phyloP scores from a whole-genome alignment of 768 basidiomycete species.

The Pleurotus citrinopileatus region DNA sequence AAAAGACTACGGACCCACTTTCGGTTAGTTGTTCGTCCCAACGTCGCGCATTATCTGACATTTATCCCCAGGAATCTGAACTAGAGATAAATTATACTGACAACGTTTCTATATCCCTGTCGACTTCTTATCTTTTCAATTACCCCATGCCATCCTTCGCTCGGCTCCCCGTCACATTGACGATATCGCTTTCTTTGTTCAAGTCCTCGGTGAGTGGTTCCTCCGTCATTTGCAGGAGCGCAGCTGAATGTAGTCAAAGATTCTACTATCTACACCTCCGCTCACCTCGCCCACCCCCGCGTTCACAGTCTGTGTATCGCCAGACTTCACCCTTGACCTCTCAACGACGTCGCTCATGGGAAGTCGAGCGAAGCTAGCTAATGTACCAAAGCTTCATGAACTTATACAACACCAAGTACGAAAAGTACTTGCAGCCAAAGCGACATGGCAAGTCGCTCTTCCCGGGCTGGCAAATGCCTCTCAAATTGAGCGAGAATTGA shows the following conservation, averaged over 20 bases:
- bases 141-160: slow-evolving; percentile 84
- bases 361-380: slow-evolving; percentile 94
- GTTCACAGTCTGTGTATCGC: slow-evolving; percentile 72
- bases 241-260: slow-evolving; percentile 34
- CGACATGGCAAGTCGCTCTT: slow-evolving; percentile 65
- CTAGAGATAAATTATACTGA: slow-evolving; percentile 86
- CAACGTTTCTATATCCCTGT: slow-evolving; percentile 77
- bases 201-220: slow-evolving; percentile 53
- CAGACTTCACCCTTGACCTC: slow-evolving; percentile 84
- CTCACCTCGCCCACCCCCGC: slow-evolving; percentile 51
- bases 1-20: slow-evolving; percentile 19
- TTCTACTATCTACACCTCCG: slow-evolving; percentile 61
- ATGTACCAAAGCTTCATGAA: slow-evolving; percentile 96
- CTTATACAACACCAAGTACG: slow-evolving; percentile 85
- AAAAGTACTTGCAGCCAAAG: slow-evolving; percentile 53
- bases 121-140: slow-evolving; percentile 80
- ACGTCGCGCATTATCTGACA: slow-evolving; percentile 15
- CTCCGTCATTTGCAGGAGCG: slow-evolving; percentile 11
- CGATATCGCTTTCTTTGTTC: slow-evolving; percentile 74
- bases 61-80: slow-evolving; percentile 59
- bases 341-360: slow-evolving; percentile 91
- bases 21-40: slow-evolving; percentile 24
- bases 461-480: slow-evolving; percentile 54
- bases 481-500: slow-evolving; percentile 32
- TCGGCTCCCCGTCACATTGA: slow-evolving; percentile 77